Evolutionary conservation across 495 filamentous ascomycete species (phyloP), one percentile per base, ranked within the genome.

Genomic region (Schizothecium vesticola): DNA sequence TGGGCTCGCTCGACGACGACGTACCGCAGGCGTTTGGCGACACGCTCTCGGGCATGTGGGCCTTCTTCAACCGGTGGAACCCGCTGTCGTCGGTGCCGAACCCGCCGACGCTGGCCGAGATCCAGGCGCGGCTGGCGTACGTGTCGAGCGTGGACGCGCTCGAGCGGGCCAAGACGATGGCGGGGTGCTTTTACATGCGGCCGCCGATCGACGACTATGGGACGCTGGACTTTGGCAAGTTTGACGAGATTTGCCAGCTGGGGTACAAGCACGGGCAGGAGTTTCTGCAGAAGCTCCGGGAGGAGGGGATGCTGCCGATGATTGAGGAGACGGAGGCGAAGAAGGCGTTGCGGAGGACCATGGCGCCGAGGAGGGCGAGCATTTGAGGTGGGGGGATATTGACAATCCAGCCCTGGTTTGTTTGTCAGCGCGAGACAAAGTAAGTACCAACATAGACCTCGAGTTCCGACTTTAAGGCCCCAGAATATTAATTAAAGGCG

Each of bases 201-300:
- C 96, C 96, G 26, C 95, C 95, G 3, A 90, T 99, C 65, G 96
- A 98, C 73, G 84, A 87, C 7, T 98, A 96, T 67, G 95, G 93
- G 0, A 99, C 95, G 9, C 79, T 99, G 63, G 96, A 98, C 58
- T 99, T 99, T 82, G 91, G 86, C 64, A 97, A 93, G 77, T 98
- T 99, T 78, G 93, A 97, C 69, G 95, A 98, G 82, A 97, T 99
- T 67, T 97, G 94, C 74, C 82, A 89, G 72, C 83, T 97, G 2
- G 96, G 95, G 3, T 97, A 96, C 76, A 80, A 85, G 33, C 98
- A 89, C 80, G 95, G 93, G 21, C 90, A 88, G 77, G 84, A 90
- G 66, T 96, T 88, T 78, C 77, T 99, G 56, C 86, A 84, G 29
- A 82, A 87, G 66, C 75, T 97, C 70, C 88, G 86, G 74, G 90